Base-by-base conservation (phyloP, 371 early-diverging fungal genomes). In the Mortierella sp. region DNA sequence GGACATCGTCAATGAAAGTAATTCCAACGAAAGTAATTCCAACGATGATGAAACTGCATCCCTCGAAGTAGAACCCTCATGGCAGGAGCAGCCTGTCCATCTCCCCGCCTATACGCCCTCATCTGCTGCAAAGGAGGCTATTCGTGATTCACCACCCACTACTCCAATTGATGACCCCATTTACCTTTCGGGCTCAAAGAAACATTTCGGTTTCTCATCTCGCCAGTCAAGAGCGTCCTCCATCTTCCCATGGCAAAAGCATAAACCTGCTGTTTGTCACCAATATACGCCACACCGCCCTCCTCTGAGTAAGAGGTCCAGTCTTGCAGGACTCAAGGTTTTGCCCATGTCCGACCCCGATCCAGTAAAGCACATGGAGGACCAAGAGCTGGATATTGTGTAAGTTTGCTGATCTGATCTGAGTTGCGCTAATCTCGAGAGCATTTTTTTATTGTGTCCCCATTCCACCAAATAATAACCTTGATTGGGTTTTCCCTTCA, bases 201-300 rank as follows among this genome's bases (percentile, higher is more conserved):
- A 74, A 45, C 75, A 74, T 53, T 74, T 75, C 49, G 76, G 69
- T 23, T 31, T 49, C 45, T 62, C 49, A 15, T 32, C 64, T 63
- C 53, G 69, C 70, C 45, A 70, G 57, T 56, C 75, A 59, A 23
- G 63, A 58, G 61, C 68, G 59, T 69, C 79, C 0, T 70, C 70
- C 40, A 79, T 79, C 60, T 79, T 79, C 37, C 79, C 79, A 19
- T 79, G 79, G 79, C 73, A 73, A 47, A 79, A 79, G 43, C 69
- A 79, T 42, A 79, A 79, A 42, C 79, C 79, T 17, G 74, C 73
- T 0, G 78, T 78, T 47, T 79, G 51, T 28, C 79, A 79, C 29
- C 79, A 79, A 35, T 79, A 79, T 73, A 58, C 74, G 13, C 79
- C 79, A 23, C 70, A 68, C 31, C 79, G 79, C 4, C 79, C 73